A percentile compares a stretch with the other conserved stretches of the same genome.
phyloP scores from a whole-genome alignment of 768 basidiomycete species.

The Agaricus subrufescens region DNA sequence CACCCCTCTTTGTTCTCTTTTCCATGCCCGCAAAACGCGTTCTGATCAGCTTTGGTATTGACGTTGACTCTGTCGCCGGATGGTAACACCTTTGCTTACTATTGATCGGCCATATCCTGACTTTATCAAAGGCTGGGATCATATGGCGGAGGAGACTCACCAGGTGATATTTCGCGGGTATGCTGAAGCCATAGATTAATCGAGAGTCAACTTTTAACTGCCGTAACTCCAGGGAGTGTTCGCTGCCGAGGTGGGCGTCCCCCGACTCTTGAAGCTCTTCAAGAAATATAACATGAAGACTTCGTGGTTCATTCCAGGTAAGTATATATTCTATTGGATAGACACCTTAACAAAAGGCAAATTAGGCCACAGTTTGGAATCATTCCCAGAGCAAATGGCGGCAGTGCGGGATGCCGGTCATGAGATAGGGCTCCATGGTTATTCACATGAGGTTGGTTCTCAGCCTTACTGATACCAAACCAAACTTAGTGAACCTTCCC shows the following conservation, averaged over 20 bases:
- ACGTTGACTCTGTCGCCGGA: slow-evolving; percentile 75
- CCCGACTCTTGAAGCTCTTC: slow-evolving; percentile 67
- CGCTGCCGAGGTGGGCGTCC: slow-evolving; percentile 70
- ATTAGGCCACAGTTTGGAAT: slow-evolving; percentile 66
- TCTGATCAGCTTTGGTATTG: slow-evolving; percentile 60
- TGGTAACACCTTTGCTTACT: slow-evolving; percentile 35
- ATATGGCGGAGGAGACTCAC: slow-evolving; percentile 72
- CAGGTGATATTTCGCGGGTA: slow-evolving; percentile 63
- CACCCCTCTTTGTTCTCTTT: background rate
- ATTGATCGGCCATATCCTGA: background rate
- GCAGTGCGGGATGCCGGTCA: slow-evolving; percentile 69
- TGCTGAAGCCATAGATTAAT: background rate
- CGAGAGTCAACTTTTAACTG: background rate
- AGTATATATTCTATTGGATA: background rate
- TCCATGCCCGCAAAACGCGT: slow-evolving; percentile 50
- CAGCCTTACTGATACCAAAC: background rate
- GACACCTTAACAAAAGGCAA: background rate
- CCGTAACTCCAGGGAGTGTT: slow-evolving; percentile 49
- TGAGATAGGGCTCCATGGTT: slow-evolving; percentile 64
- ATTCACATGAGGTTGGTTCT: slow-evolving; percentile 55
- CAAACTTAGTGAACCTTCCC: background rate
- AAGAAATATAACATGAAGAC: slow-evolving; percentile 62
- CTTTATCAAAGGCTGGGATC: slow-evolving; percentile 55
- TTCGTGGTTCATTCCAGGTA: slow-evolving; percentile 76
- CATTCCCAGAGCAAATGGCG: slow-evolving; percentile 67